Conservation (phyloP, 768 basidiomycete species). For the Macrocybe gigantea region DNA sequence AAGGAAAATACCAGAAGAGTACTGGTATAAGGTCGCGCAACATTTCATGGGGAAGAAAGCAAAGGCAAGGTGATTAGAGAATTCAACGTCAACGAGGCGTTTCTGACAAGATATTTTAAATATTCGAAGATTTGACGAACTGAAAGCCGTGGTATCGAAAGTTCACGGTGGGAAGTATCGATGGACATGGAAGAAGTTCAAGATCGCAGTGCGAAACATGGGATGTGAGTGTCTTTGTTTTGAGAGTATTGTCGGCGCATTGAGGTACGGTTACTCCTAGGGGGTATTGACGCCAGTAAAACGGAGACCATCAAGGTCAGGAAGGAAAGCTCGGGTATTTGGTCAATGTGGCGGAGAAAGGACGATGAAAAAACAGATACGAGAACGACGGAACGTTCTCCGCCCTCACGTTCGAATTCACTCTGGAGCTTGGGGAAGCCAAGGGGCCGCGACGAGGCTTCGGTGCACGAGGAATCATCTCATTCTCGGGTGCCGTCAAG, state of each 20-base stretch:
- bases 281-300: conserved; percentile 57
- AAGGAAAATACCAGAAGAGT: conserved; percentile 70
- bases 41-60: conserved; percentile 71
- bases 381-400: conserved; percentile 1
- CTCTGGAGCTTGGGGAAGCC: conserved; percentile 19
- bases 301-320: conserved; percentile 42
- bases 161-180: conserved; percentile 73
- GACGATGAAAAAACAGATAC: conserved; percentile 22
- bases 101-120: background rate
- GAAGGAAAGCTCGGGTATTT: conserved; percentile 8
- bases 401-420: conserved; percentile 18
- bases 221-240: conserved; percentile 51
- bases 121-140: conserved; percentile 45
- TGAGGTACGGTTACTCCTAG: conserved; percentile 25
- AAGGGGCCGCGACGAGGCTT: background rate
- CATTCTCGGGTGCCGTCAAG: background rate
- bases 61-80: conserved; percentile 39
- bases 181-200: conserved; percentile 84
- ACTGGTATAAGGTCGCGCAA: conserved; percentile 79
- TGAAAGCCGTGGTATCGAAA: conserved; percentile 68
- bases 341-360: conserved; percentile 33
- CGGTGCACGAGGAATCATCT: background rate
- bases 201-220: conserved; percentile 74
- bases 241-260: background rate
- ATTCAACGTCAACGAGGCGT: background rate